Evolutionary conservation across 345 rosid genomes (phyloP).

Genomic region (Citrus mangshanensis): DNA sequence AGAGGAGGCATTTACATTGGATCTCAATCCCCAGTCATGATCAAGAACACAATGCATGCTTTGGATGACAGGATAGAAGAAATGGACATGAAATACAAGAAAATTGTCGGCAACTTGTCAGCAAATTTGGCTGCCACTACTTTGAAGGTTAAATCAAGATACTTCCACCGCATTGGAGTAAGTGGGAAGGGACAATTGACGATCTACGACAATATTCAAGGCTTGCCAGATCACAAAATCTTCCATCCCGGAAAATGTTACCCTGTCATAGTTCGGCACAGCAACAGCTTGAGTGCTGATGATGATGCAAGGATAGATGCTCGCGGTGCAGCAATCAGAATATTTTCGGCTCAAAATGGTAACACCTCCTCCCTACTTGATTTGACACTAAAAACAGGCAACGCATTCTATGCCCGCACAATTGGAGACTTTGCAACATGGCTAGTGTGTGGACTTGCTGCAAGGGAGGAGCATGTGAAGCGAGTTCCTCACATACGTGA

Average conservation of each 20-base stretch:
- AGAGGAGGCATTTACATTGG: constrained; percentile 61
- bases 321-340: constrained; percentile 57
- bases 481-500: constrained; percentile 52
- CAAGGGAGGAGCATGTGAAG: constrained; percentile 58
- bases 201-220: constrained; percentile 43
- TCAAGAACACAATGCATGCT: constrained; percentile 56
- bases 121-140: constrained; percentile 60
- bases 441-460: constrained; percentile 68
- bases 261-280: constrained; percentile 48
- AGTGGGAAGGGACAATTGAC: constrained; percentile 49
- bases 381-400: constrained; percentile 63
- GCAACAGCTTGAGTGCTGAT: constrained; percentile 70
- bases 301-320: constrained; percentile 75
- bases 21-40: constrained; percentile 53
- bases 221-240: constrained; percentile 48
- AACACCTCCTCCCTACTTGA: constrained; percentile 40
- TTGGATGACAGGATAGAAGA: constrained; percentile 71
- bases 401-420: constrained; percentile 63
- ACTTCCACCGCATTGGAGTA: constrained; percentile 65
- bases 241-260: constrained; percentile 47
- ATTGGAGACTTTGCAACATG: constrained; percentile 64
- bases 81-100: constrained; percentile 63
- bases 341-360: constrained; percentile 31
- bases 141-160: constrained; percentile 60
- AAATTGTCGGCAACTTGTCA: constrained; percentile 58